A percentile compares a stretch with the other conserved stretches of the same genome.
These are phyloP conservation scores for Beta vulgaris DNA, from an alignment of 148 eudicot species.

Conservation along the genomic window DNA sequence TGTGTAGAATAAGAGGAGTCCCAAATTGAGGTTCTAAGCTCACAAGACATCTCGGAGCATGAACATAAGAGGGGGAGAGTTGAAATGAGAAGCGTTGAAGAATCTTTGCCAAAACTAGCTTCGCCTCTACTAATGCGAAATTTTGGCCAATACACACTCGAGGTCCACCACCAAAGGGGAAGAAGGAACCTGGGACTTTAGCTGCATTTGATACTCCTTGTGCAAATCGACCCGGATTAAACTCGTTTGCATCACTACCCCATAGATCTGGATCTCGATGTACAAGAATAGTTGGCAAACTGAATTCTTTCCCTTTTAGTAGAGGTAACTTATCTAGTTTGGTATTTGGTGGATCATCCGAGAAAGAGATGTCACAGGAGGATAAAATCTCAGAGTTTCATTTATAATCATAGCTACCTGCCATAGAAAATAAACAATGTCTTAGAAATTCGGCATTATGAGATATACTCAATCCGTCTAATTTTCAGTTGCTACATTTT, in stretches of 20 bases:
- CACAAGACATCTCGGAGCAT: constrained; percentile 42
- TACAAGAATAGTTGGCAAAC: constrained; percentile 31
- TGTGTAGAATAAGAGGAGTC: constrained; percentile 24
- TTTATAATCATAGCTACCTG: constrained; percentile 43
- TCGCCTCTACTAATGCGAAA: constrained; percentile 46
- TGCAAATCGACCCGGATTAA: constrained; percentile 24
- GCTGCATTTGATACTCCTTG: constrained; percentile 24
- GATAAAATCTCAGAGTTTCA: constrained; percentile 41
- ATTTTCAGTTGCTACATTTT: too few species aligned
- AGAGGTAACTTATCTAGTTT: constrained; percentile 26
- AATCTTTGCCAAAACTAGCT: constrained; percentile 40
- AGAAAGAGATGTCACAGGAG: constrained; percentile 33
- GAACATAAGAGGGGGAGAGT: constrained; percentile 41
- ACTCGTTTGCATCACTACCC: constrained; percentile 40
- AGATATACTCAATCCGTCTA: too few species aligned
- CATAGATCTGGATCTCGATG: constrained; percentile 43
- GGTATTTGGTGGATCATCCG: constrained; percentile 18
- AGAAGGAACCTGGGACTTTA: constrained; percentile 2
- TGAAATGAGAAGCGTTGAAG: constrained; percentile 52
- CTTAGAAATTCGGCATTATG: too few species aligned
- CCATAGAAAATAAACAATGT: too few species aligned
- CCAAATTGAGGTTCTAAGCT: constrained; percentile 37
- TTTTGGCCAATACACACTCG: constrained; percentile 36
- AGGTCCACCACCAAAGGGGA: constrained; percentile 26
- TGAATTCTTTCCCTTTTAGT: constrained; percentile 30